A percentile compares a stretch with the other conserved stretches of the same genome.
Conservation (phyloP, 2,329 filamentous ascomycete genomes). For the Colletotrichum melonis region DNA sequence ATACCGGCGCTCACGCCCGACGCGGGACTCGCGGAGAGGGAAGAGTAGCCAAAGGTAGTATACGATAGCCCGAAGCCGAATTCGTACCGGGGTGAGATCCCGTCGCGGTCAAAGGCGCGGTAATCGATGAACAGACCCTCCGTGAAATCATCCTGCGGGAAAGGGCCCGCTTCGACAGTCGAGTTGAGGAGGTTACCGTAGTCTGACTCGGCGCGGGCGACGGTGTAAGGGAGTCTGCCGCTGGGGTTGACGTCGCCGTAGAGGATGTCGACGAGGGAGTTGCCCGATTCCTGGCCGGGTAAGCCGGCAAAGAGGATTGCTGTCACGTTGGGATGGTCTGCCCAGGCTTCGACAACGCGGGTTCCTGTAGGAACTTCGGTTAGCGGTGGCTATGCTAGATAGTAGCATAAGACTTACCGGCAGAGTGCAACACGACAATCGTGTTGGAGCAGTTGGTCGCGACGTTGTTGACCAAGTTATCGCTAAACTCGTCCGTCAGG, state of each 20-base stretch:
- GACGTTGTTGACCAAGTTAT: conserved; percentile 66
- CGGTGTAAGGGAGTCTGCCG: conserved; percentile 81
- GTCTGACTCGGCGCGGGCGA: conserved; percentile 72
- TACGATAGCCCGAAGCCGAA: conserved; percentile 85
- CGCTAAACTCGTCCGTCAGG: conserved; percentile 72
- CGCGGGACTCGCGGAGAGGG: conserved; percentile 42
- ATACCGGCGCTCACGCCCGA: conserved; percentile 38
- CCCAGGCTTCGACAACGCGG: conserved; percentile 60
- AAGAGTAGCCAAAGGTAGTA: conserved; percentile 70
- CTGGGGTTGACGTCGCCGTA: conserved; percentile 63
- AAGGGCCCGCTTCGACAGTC: conserved; percentile 59
- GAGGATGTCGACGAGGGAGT: conserved; percentile 57
- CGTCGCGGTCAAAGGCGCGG: conserved; percentile 80
- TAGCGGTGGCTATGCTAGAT: not conserved
- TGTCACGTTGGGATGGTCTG: conserved; percentile 64
- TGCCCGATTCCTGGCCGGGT: conserved; percentile 66
- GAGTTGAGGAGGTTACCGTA: conserved; percentile 77
- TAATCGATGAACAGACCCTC: conserved; percentile 87
- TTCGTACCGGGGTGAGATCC: conserved; percentile 76
- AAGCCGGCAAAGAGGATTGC: conserved; percentile 65
- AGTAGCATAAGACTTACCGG: conserved; percentile 52
- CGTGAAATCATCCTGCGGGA: conserved; percentile 80
- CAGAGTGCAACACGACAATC: conserved; percentile 73
- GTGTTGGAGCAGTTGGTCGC: conserved; percentile 70
- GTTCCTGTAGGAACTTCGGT: not conserved